Base-by-base conservation (phyloP, 1,139 yeast genomes). In the Tardiomyces blankii region DNA sequence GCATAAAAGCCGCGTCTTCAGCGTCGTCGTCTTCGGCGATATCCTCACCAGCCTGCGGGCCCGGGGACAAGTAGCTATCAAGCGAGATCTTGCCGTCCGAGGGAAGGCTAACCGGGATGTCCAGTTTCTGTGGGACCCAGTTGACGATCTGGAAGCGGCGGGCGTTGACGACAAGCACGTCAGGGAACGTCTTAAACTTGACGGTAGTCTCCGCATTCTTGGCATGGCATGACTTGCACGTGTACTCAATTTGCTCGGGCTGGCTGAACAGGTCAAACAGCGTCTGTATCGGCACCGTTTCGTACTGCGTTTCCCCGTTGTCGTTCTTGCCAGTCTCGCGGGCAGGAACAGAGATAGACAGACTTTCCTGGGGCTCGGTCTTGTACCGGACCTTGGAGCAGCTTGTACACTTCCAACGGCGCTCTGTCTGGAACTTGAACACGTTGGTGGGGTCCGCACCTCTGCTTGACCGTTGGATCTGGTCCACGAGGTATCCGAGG, bases 121-220 rank as follows among this genome's bases (percentile, higher is more conserved):
- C 83, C 0, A 85, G 72, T 62, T 91, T 91, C 0, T 78, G 71
- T 0, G 98, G 97, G 1, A 81, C 84, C 97, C 97, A 91, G 59
- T 88, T 86, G 45, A 82, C 82, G 45, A 91, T 67, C 50, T 82
- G 78, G 48, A 91, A 87, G 57, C 98, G 72, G 50, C 86, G 82
- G 2, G 86, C 85, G 54, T 82, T 82, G 1, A 86, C 68, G 2
- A 84, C 74, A 33, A 91, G 69, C n/a, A 76, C 72, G 19, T 78
- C 69, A 0, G 98, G 98, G 55, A 68, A 82, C 0, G 85, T 69
- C 48, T 69, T 70, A 56, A 91, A 78, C 25, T 42, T 40, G 14
- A 27, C 25, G 3, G 73, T 73, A 19, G 55, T 49, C n/a, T 74
- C 65, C 1, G 75, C 75, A 41, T 73, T 73, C 0, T 72, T 68